phyloP scores from a whole-genome alignment of 2,329 filamentous ascomycete species.

The Botrytis medusae region DNA sequence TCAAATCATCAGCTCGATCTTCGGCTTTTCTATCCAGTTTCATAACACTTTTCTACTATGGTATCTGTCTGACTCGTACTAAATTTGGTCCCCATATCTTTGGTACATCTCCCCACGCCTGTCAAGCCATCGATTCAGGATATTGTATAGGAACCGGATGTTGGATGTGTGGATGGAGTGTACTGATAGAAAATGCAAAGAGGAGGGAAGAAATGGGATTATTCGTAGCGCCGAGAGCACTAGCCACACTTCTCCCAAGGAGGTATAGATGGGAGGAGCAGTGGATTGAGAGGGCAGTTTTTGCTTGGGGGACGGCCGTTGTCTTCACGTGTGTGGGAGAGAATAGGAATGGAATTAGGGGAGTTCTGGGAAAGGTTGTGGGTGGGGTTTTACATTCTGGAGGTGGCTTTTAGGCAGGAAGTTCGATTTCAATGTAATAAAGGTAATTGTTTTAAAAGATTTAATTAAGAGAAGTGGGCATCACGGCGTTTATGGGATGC shows the following conservation, averaged over 20 bases:
- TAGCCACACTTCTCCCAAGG: constrained; percentile 72
- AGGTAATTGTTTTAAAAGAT: neutral
- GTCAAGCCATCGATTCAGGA: constrained; percentile 58
- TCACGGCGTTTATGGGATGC: neutral
- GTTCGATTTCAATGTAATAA: neutral
- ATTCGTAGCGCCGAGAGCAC: constrained; percentile 77
- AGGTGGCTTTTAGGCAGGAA: neutral
- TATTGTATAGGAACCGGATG: constrained; percentile 73
- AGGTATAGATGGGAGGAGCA: constrained; percentile 62
- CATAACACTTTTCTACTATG: constrained; percentile 80
- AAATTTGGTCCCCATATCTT: constrained; percentile 69
- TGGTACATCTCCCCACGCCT: constrained; percentile 48
- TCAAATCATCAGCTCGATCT: constrained; percentile 62
- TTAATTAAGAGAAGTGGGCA: neutral
- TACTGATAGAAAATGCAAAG: constrained; percentile 65
- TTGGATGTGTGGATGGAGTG: constrained; percentile 76
- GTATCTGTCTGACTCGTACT: constrained; percentile 75
- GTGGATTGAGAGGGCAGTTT: constrained; percentile 65
- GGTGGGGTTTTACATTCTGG: constrained; percentile 5
- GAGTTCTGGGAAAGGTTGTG: constrained; percentile 64
- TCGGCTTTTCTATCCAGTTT: constrained; percentile 77
- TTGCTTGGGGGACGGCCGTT: constrained; percentile 66
- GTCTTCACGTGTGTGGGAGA: constrained; percentile 68
- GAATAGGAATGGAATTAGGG: constrained; percentile 53
- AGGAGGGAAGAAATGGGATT: constrained; percentile 73